These are phyloP conservation scores for Nannochloris sp. DNA, from an alignment of 139 green algal genomes.

Conservation along the genomic window DNA sequence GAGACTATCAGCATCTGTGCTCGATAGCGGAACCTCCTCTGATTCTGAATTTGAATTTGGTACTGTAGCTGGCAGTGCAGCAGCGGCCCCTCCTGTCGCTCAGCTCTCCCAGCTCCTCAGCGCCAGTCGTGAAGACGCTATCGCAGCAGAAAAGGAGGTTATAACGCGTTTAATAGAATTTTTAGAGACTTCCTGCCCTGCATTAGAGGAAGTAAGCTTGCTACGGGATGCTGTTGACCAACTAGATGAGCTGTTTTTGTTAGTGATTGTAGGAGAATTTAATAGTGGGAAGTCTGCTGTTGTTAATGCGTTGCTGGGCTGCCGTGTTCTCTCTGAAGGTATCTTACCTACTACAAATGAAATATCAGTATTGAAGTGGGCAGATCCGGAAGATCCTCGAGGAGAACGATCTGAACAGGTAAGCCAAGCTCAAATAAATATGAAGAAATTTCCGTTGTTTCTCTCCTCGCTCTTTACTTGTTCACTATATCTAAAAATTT, in stretches of 20 bases:
- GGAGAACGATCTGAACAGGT: conserved; percentile 22
- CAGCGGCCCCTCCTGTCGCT: no score
- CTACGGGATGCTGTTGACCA: conserved; percentile 50
- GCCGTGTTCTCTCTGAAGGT: conserved; percentile 74
- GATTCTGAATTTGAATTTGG: no score
- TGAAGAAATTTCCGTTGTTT: no score
- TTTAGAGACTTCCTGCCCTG: conserved; percentile 19
- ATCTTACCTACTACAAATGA: conserved; percentile 99
- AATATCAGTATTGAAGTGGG: conserved; percentile 83
- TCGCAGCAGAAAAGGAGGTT: conserved; percentile 42
- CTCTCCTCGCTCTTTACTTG: no score
- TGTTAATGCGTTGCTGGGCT: conserved; percentile 87
- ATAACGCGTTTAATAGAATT: conserved; percentile 33
- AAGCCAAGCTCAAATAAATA: not conserved
- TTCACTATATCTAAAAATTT: no score
- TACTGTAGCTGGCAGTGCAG: no score
- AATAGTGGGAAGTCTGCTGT: conserved; percentile 86
- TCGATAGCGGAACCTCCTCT: no score
- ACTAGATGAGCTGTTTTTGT: conserved; percentile 91
- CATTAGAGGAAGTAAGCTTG: conserved; percentile 48
- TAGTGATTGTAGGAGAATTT: conserved; percentile 98
- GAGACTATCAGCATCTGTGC: no score
- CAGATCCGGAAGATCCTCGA: conserved; percentile 10
- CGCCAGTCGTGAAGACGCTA: conserved; percentile 28
- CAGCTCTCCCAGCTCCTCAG: conserved; percentile 31